Conservation (phyloP, 176 grass and related monocot genomes). For the Hsuehochloa calcarea region DNA sequence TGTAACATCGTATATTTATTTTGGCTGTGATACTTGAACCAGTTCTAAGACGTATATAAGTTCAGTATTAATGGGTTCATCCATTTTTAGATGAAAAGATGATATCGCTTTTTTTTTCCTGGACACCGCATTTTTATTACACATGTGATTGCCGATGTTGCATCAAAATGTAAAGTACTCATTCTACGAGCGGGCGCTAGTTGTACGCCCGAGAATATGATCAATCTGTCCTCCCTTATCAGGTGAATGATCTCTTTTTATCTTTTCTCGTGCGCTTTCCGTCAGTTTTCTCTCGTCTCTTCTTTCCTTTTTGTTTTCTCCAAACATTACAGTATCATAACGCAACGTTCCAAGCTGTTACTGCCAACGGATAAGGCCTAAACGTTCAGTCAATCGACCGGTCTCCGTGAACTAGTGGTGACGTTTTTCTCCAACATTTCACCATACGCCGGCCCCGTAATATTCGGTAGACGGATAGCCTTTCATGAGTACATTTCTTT, state of each 20-base stretch:
- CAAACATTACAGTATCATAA: background rate
- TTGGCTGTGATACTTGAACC: too few relatives aligned
- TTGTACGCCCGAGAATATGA: too few relatives aligned
- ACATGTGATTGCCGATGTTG: too few relatives aligned
- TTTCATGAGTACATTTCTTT: background rate
- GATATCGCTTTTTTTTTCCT: too few relatives aligned
- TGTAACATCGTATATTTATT: too few relatives aligned
- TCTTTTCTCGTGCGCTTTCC: background rate
- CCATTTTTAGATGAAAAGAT: too few relatives aligned
- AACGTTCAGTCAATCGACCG: background rate
- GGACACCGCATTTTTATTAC: too few relatives aligned
- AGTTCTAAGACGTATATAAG: too few relatives aligned
- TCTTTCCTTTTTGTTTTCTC: background rate
- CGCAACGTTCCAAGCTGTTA: conserved; percentile 20
- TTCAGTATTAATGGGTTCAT: too few relatives aligned
- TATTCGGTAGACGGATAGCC: background rate
- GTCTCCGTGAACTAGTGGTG: background rate
- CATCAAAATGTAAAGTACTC: too few relatives aligned
- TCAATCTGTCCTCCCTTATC: background rate
- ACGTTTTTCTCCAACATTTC: background rate
- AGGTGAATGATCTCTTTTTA: conserved; percentile 7
- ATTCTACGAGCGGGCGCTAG: too few relatives aligned
- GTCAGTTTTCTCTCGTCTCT: background rate
- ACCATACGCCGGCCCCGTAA: background rate
- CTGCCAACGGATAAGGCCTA: conserved; percentile 12